A percentile compares a stretch with the other conserved stretches of the same genome.
Evolutionary conservation across 768 basidiomycete species (phyloP).

Genomic region (Auricularia cornea): DNA sequence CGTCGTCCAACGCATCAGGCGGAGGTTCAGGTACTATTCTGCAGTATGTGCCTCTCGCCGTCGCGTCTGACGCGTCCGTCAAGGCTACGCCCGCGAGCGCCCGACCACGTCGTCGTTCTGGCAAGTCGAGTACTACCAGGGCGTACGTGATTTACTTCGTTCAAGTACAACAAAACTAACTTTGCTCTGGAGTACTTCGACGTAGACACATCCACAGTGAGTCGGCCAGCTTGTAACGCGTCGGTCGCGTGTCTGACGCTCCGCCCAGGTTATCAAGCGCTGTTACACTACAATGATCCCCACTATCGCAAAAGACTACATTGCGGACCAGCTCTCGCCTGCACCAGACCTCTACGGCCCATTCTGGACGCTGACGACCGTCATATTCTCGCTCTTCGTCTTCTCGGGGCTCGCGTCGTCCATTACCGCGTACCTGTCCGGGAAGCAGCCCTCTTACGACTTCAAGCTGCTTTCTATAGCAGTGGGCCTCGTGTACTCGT

Average conservation of each 20-base stretch:
- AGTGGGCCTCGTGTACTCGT: slow-evolving; percentile 76
- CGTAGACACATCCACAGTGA: slow-evolving; percentile 69
- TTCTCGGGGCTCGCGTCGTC: slow-evolving; percentile 88
- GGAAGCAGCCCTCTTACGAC: slow-evolving; percentile 62
- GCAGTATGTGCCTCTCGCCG: slow-evolving; percentile 14
- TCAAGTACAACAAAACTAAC: background rate
- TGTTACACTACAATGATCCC: slow-evolving; percentile 76
- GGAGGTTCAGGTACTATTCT: slow-evolving; percentile 38
- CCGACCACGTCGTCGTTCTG: slow-evolving; percentile 52
- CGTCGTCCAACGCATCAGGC: slow-evolving; percentile 33
- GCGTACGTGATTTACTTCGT: too few species aligned
- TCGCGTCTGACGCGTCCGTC: background rate
- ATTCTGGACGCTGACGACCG: slow-evolving; percentile 95
- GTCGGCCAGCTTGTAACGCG: slow-evolving; percentile 10
- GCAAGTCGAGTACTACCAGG: slow-evolving; percentile 79
- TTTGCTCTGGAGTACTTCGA: slow-evolving; percentile 55
- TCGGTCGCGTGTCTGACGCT: background rate
- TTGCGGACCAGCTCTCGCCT: slow-evolving; percentile 54
- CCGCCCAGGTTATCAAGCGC: slow-evolving; percentile 56
- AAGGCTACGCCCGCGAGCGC: slow-evolving; percentile 61
- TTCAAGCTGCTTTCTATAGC: slow-evolving; percentile 80
- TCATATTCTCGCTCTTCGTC: slow-evolving; percentile 87
- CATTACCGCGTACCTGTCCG: slow-evolving; percentile 77
- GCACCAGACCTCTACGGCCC: slow-evolving; percentile 77
- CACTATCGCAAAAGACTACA: slow-evolving; percentile 48